Conservation (phyloP, 805 yeast species). For the Suhomyces sp. region DNA sequence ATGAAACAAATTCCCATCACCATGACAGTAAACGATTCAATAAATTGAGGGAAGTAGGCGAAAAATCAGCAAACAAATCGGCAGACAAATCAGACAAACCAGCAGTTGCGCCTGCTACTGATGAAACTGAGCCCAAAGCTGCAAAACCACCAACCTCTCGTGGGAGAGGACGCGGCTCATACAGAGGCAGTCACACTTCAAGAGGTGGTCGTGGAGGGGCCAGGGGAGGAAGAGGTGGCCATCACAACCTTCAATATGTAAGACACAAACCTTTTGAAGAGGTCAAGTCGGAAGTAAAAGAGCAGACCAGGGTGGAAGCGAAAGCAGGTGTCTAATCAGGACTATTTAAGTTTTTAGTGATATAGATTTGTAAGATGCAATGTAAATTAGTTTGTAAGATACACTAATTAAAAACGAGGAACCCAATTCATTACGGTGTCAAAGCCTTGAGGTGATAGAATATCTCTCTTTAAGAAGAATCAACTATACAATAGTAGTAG, state of each 20-base stretch:
- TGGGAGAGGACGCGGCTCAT: conserved; percentile 13
- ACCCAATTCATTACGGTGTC: neutral
- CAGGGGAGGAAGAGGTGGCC: conserved; percentile 15
- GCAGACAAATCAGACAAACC: neutral
- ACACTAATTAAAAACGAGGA: neutral
- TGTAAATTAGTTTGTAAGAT: conserved; percentile 1
- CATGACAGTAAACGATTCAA: neutral
- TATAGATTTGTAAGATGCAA: conserved; percentile 2
- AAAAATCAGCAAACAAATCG: neutral
- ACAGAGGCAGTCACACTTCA: neutral
- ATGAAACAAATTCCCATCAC: neutral
- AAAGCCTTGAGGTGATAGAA: neutral
- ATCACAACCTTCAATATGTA: conserved; percentile 21
- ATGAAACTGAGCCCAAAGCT: neutral
- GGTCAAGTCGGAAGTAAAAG: neutral
- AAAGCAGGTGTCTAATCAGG: conserved; percentile 1
- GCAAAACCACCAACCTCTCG: neutral
- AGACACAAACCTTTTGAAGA: conserved; percentile 13
- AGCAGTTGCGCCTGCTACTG: neutral
- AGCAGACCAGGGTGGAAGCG: neutral
- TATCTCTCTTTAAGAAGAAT: neutral
- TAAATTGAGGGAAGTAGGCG: neutral
- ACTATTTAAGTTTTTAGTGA: neutral
- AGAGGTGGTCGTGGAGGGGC: conserved; percentile 12
- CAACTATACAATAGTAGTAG: neutral